Conservation (phyloP, 345 rosid species). For the Bruguiera gymnorhiza region DNA sequence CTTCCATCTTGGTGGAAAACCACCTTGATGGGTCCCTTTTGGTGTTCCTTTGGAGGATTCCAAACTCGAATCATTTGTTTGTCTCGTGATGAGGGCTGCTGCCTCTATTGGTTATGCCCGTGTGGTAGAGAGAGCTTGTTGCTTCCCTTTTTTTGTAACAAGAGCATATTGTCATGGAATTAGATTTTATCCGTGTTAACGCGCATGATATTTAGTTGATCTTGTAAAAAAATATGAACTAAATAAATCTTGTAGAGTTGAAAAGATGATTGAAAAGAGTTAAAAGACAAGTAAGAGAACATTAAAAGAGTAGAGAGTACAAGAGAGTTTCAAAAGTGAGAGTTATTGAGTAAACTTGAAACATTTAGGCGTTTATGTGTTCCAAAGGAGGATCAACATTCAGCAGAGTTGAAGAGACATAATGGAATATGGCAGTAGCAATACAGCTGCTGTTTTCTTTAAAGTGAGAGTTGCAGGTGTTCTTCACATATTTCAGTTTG, state of each 20-base stretch:
- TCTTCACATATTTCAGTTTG: conserved; percentile 95
- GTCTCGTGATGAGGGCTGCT: background rate
- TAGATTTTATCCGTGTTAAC: too few species aligned
- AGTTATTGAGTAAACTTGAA: too few species aligned
- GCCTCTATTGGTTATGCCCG: background rate
- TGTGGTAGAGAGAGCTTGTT: background rate
- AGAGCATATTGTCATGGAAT: background rate
- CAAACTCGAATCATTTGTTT: background rate
- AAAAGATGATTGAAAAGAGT: too few species aligned
- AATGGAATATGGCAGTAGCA: conserved; percentile 99
- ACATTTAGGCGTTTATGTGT: conserved; percentile 19
- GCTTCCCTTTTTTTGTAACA: background rate
- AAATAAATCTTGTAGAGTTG: too few species aligned
- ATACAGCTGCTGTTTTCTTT: conserved; percentile 83
- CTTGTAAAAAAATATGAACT: too few species aligned
- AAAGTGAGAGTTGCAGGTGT: conserved; percentile 99
- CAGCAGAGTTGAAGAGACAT: conserved; percentile 92
- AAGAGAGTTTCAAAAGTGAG: too few species aligned
- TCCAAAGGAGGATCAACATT: conserved; percentile 93
- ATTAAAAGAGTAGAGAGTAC: too few species aligned
- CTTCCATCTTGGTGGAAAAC: background rate
- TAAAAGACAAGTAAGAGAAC: too few species aligned
- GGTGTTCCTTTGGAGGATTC: too few species aligned
- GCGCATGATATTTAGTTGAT: too few species aligned
- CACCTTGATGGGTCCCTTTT: background rate